Evolutionary conservation across 2,329 filamentous ascomycete species (phyloP).

Genomic region (Xylaria arbuscula): DNA sequence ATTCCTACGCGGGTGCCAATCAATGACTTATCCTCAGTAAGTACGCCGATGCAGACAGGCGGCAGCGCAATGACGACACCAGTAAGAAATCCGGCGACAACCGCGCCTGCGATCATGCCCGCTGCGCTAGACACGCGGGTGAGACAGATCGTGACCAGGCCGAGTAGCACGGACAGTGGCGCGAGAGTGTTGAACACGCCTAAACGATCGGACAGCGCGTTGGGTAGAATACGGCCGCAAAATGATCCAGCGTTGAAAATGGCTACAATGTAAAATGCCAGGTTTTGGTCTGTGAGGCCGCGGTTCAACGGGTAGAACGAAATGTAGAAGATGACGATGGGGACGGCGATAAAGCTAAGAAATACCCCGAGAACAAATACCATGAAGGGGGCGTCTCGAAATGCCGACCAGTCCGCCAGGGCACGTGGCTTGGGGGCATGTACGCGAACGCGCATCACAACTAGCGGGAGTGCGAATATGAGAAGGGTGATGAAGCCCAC

Average conservation of each 20-base stretch:
- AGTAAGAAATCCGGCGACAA: background rate
- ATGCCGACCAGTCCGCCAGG: background rate
- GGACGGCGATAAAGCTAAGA: background rate
- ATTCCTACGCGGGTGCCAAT: background rate
- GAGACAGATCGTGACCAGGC: background rate
- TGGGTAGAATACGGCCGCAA: background rate
- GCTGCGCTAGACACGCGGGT: background rate
- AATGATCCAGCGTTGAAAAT: background rate
- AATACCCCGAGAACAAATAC: background rate
- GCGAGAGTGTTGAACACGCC: background rate
- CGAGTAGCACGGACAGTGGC: background rate
- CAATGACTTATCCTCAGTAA: background rate
- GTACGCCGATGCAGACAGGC: background rate
- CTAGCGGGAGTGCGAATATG: background rate
- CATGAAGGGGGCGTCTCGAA: background rate
- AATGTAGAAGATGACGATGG: background rate
- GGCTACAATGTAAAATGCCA: background rate
- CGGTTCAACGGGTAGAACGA: background rate
- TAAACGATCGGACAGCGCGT: background rate
- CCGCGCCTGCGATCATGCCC: background rate
- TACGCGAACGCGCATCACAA: background rate
- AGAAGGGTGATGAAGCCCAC: constrained; percentile 16
- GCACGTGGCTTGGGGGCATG: background rate
- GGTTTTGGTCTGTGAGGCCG: background rate
- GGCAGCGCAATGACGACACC: background rate